These are phyloP conservation scores for Kalanchoe fedtschenkoi DNA, from an alignment of 164 flowering plant species.

Conservation along the genomic window DNA sequence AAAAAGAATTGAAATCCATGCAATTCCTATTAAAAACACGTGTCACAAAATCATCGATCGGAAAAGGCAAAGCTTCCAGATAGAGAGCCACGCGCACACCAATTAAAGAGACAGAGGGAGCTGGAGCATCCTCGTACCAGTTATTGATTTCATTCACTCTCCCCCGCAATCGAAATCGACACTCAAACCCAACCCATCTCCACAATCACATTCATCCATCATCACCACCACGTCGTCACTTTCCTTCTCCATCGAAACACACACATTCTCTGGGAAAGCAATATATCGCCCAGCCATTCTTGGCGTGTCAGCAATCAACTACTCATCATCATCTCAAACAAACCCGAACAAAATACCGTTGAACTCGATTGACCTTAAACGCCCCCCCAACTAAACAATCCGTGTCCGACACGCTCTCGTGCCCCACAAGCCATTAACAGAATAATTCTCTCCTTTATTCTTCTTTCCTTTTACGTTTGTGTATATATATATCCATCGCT, in stretches of 20 bases:
- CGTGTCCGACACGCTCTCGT: conserved; percentile 2
- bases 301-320: neutral
- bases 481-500: neutral
- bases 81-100: too few relatives aligned
- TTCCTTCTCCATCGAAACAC: too few relatives aligned
- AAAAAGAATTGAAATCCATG: too few relatives aligned
- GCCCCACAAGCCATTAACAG: neutral
- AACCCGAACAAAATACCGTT: conserved; percentile 1
- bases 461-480: neutral
- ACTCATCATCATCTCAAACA: neutral
- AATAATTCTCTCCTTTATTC: neutral
- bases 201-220: too few relatives aligned
- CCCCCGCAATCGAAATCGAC: neutral
- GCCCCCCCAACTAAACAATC: neutral
- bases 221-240: too few relatives aligned
- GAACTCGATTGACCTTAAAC: neutral
- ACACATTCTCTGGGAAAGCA: neutral
- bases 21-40: too few relatives aligned
- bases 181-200: neutral
- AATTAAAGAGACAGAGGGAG: too few relatives aligned
- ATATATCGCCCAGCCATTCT: neutral
- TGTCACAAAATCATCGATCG: too few relatives aligned
- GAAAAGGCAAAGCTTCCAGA: too few relatives aligned
- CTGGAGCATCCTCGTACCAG: too few relatives aligned
- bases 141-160: neutral